Evolutionary conservation across 2,329 filamentous ascomycete species (phyloP), one percentile per base, ranked within the genome.

Genomic region (Zymoseptoria crescenta): DNA sequence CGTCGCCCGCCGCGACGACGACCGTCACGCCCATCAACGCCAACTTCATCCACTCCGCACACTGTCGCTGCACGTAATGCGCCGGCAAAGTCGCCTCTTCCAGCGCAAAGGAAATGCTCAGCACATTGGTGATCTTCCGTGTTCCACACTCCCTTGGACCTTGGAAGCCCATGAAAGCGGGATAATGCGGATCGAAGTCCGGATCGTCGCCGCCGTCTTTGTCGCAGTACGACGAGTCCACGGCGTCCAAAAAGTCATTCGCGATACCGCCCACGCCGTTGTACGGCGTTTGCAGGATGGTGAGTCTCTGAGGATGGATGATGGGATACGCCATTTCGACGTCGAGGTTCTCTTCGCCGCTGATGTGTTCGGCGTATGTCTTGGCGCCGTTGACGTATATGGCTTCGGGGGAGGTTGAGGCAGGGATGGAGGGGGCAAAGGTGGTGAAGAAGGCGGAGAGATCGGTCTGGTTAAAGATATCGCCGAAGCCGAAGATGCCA

Each of bases 71-170:
- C 16, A 82, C 81, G 65, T 87, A 88, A 19, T 78, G 77, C 3
- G 74, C 68, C 0, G 85, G 84, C 0, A 87, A 74, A 3, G 77
- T 79, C 67, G 85, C 80, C 71, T 88, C 85, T 56, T 81, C 78
- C 59, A 87, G 83, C 52, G 84, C 84, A 68, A 88, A 88, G 0
- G 83, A 86, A 10, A 81, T 83, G 52, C 79, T 81, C 66, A 88
- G 79, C 8, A 84, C 80, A 57, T 83, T 80, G 0, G 54, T 59
- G 29, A 30, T 35, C 2, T 48, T 45, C 8, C 19, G 35, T 1
- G 35, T 30, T 16, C 53, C 53, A 10, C 53, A 55, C 53, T 30
- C 20, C 9, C n/a, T 9, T 8, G 53, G 53, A 20, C 53, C 53
- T 24, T 19, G 3, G 53, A 45, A 55, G 19, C 53, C 29, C 16